A percentile compares a stretch with the other conserved stretches of the same genome.
phyloP scores from a whole-genome alignment of 2,329 filamentous ascomycete species.

The Thyridium curvatum region DNA sequence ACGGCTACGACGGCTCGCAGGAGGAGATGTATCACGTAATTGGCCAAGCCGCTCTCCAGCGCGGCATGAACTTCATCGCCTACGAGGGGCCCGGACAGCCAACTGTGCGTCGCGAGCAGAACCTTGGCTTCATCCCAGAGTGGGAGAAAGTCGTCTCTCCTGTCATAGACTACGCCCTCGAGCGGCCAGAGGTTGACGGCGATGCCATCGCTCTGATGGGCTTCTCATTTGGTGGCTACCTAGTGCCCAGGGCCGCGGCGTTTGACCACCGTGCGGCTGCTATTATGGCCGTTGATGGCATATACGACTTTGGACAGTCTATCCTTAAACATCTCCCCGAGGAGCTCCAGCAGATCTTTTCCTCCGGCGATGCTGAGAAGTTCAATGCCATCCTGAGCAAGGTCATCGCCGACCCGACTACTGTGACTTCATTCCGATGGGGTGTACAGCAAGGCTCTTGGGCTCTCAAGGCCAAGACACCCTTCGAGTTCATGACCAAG shows the following conservation, averaged over 20 bases:
- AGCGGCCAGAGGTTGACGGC: constrained; percentile 18
- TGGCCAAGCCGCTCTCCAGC: constrained; percentile 24
- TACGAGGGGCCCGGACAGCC: constrained; percentile 41
- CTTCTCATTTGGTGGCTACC: constrained; percentile 32
- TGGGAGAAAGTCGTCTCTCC: constrained; percentile 34
- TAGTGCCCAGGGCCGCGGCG: constrained; percentile 32
- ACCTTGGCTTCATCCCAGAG: constrained; percentile 34
- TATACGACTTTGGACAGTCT: constrained; percentile 19
- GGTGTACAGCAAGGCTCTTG: too few relatives aligned
- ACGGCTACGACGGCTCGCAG: constrained; percentile 35
- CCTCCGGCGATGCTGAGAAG: constrained; percentile 7
- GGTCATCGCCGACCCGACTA: not conserved
- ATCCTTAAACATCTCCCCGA: constrained; percentile 9
- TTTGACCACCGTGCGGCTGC: constrained; percentile 35
- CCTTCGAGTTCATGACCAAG: constrained; percentile 3
- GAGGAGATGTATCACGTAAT: constrained; percentile 34
- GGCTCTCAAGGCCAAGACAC: not conserved
- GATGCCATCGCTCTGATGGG: constrained; percentile 29
- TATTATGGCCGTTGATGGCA: constrained; percentile 29
- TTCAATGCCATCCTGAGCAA: constrained; percentile 8
- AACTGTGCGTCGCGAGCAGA: constrained; percentile 30
- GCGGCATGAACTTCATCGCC: constrained; percentile 35
- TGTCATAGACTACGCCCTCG: constrained; percentile 28
- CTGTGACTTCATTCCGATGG: constrained; percentile 6
- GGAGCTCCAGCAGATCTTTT: constrained; percentile 9